These are phyloP conservation scores for Starmerella stellata DNA, from an alignment of 805 yeast species.

Conservation along the genomic window DNA sequence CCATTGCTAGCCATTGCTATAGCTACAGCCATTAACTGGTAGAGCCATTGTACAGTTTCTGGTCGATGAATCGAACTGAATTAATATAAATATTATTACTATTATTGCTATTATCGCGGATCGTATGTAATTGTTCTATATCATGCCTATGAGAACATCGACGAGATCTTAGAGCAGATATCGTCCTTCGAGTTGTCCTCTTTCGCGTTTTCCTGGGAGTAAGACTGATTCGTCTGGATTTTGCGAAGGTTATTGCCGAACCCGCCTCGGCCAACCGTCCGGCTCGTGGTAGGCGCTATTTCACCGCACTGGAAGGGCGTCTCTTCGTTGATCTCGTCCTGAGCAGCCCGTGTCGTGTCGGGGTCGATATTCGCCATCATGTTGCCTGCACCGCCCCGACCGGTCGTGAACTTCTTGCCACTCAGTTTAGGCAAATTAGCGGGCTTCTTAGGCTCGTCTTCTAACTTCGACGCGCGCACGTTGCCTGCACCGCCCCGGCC, in stretches of 20 bases:
- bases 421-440: conserved; percentile 42
- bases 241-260: conserved; percentile 31
- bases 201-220: conserved; percentile 1
- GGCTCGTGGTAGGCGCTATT: conserved; percentile 25
- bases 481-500: conserved; percentile 73
- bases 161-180: conserved; percentile 5
- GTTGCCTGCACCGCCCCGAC: conserved; percentile 66
- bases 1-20: too few species aligned
- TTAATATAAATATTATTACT: too few species aligned
- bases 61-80: too few species aligned
- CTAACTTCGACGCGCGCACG: conserved; percentile 35
- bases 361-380: conserved; percentile 44
- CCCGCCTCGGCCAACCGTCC: conserved; percentile 45
- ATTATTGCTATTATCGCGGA: too few species aligned
- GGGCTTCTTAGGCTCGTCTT: conserved; percentile 35
- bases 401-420: conserved; percentile 41
- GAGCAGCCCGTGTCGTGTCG: conserved; percentile 40
- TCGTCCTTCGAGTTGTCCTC: not conserved
- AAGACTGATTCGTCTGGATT: conserved; percentile 1
- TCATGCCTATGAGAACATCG: conserved; percentile 1
- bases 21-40: too few species aligned
- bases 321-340: conserved; percentile 36
- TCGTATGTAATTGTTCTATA: too few species aligned
- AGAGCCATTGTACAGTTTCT: too few species aligned
- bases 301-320: conserved; percentile 22